Conservation (phyloP, 768 basidiomycete genomes). For the Mycena epipterygia region DNA sequence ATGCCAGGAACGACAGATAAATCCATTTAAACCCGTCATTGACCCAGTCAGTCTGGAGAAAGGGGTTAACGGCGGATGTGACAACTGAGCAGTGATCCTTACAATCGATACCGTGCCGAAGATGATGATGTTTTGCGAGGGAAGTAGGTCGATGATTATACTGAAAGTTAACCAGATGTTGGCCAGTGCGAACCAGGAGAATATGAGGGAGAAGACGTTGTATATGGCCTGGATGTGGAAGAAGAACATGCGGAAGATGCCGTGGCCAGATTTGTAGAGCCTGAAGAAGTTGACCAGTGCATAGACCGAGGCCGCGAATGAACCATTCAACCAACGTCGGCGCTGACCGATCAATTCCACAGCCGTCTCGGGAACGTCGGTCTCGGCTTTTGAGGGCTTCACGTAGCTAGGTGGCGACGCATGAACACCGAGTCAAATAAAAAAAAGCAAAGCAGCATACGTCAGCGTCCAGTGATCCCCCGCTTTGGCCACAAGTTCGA, state of each 20-base stretch:
- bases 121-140: constrained; percentile 61
- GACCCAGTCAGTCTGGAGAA: constrained; percentile 87
- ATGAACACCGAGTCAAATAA: too few relatives aligned
- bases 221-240: constrained; percentile 95
- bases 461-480: constrained; percentile 90
- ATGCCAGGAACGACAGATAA: constrained; percentile 85
- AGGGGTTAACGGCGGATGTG: background rate
- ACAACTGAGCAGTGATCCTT: constrained; percentile 44
- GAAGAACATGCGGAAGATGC: constrained; percentile 95
- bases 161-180: constrained; percentile 97
- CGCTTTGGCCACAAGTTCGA: constrained; percentile 94
- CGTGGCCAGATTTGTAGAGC: constrained; percentile 89
- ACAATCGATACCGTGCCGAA: constrained; percentile 84
- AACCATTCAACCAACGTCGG: constrained; percentile 96
- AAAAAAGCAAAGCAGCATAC: too few relatives aligned
- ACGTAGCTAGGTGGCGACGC: too few relatives aligned
- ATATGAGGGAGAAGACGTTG: constrained; percentile 86
- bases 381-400: constrained; percentile 96
- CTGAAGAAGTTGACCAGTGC: constrained; percentile 94
- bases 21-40: constrained; percentile 89
- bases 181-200: constrained; percentile 94
- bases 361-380: constrained; percentile 95
- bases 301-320: constrained; percentile 94
- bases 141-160: constrained; percentile 92
- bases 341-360: constrained; percentile 95